A percentile compares a stretch with the other conserved stretches of the same genome.
Conservation (phyloP, 129 eudicot species). For the Scalesia atractyloides region DNA sequence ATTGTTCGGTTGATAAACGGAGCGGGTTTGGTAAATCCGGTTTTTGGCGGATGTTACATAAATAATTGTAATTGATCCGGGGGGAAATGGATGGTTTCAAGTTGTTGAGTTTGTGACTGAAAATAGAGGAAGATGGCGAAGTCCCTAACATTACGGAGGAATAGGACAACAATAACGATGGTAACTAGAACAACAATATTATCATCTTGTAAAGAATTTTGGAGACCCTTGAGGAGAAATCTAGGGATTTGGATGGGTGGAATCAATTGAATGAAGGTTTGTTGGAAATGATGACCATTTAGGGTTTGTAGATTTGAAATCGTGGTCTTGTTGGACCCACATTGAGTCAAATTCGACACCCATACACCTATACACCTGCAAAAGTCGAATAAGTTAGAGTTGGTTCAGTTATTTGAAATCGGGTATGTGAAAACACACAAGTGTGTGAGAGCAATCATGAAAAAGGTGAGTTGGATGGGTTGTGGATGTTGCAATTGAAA, state of each 20-base stretch:
- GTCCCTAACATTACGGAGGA: slow-evolving; percentile 73
- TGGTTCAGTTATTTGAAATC: neutral
- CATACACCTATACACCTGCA: slow-evolving; percentile 15
- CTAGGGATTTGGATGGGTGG: slow-evolving; percentile 56
- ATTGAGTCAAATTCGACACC: slow-evolving; percentile 43
- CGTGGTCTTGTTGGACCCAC: slow-evolving; percentile 74
- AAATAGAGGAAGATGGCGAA: slow-evolving; percentile 69
- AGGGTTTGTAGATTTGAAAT: slow-evolving; percentile 44
- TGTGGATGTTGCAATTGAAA: slow-evolving; percentile 32
- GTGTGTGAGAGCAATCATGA: too few species aligned
- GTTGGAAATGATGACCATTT: slow-evolving; percentile 35
- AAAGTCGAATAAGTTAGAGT: neutral
- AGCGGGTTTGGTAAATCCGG: too few species aligned
- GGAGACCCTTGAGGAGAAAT: slow-evolving; percentile 80
- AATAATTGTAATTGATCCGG: slow-evolving; percentile 55
- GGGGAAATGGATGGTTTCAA: slow-evolving; percentile 57
- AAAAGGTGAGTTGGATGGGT: too few species aligned
- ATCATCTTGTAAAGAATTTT: slow-evolving; percentile 73
- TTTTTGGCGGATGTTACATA: too few species aligned
- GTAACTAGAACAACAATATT: slow-evolving; percentile 43
- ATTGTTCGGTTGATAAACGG: too few species aligned
- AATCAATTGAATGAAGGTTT: slow-evolving; percentile 41
- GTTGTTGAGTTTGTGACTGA: slow-evolving; percentile 61
- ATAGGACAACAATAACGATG: slow-evolving; percentile 73
- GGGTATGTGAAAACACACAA: too few species aligned